Base-by-base conservation (phyloP, 768 basidiomycete genomes). In the Suillus clintonianus region DNA sequence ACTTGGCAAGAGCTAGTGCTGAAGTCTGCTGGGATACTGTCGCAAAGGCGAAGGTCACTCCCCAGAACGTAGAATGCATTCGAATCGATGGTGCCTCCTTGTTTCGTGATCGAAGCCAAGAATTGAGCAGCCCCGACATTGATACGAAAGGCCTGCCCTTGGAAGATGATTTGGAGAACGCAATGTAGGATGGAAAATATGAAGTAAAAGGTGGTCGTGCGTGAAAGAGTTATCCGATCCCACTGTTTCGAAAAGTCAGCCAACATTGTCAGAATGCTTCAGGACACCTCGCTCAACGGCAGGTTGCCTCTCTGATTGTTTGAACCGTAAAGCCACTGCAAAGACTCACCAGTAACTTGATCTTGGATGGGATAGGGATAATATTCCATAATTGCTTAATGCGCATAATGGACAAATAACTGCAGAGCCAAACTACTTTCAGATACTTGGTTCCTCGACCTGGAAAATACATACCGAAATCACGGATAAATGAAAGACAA, bases 181-280 rank as follows among this genome's bases (percentile, higher is more conserved):
- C 88, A 91, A 72, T 92, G 89, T 51, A 85, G 56, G 59, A 89
- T 62, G 24, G 91, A 88, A 72, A 92, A 89, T 50, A 81, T 60
- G 70, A 91, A 85, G 74, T 91, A 94, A 69, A 85, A 69, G 64
- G 82, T 78, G 22, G 91, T 88, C 60, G 89, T 79, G 42, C 81
- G 82, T 55, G 90, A 89, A 70, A 87, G 85, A 24, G 89, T 88
- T 69, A 92, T 78, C 62, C 89, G 84, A 62, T 85, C 81, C 87
- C 88, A 89, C 90, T 92, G 70, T 17, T 57, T 57, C 17, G 10
- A 41, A 27, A 9, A 27, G 24, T 57, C 39, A 57, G 56, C 11
- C 14, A 43, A 1, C 32, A 13, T n/a, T 34, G n/a, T 58, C 39
- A 42, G 24, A 42, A 51, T 14, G 5, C 42, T 37, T 19, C 45